Evolutionary conservation across 768 basidiomycete species (phyloP).

Genomic region (Naematelia encephala): DNA sequence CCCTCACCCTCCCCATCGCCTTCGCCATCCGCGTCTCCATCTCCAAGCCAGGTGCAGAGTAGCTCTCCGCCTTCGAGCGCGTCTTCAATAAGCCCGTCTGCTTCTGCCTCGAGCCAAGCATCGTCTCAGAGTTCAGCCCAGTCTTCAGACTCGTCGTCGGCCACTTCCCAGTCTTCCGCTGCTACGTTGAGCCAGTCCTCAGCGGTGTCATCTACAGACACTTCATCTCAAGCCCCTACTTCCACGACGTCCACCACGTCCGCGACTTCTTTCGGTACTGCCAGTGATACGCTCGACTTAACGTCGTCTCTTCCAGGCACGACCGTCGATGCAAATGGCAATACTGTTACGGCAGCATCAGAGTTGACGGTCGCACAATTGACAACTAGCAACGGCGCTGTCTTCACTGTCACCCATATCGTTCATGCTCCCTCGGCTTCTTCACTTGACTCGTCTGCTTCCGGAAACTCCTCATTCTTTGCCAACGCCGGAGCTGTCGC

Average conservation of each 20-base stretch:
- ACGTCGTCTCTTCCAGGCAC: neutral
- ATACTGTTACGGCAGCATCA: neutral
- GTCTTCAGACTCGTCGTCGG: neutral
- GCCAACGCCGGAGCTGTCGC: constrained; percentile 67
- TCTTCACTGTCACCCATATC: neutral
- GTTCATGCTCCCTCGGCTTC: constrained; percentile 3
- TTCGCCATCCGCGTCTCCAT: neutral
- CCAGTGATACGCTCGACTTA: constrained; percentile 1
- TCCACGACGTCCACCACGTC: neutral
- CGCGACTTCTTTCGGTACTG: neutral
- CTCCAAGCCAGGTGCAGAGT: neutral
- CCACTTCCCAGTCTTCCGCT: constrained; percentile 1
- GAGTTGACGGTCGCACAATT: neutral
- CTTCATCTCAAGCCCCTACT: neutral
- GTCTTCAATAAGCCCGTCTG: neutral
- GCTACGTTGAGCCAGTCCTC: neutral
- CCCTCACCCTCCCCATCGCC: neutral
- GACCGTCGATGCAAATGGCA: neutral
- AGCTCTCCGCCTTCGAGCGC: neutral
- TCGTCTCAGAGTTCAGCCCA: constrained; percentile 2
- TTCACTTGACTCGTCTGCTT: constrained; percentile 12
- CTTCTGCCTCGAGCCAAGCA: neutral
- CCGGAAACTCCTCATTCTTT: constrained; percentile 59
- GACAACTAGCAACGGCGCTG: constrained; percentile 1
- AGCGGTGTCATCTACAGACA: neutral